A percentile compares a stretch with the other conserved stretches of the same genome.
These are phyloP conservation scores for Crithidia mellificae DNA, from an alignment of 208 protist genomes.

Conservation along the genomic window DNA sequence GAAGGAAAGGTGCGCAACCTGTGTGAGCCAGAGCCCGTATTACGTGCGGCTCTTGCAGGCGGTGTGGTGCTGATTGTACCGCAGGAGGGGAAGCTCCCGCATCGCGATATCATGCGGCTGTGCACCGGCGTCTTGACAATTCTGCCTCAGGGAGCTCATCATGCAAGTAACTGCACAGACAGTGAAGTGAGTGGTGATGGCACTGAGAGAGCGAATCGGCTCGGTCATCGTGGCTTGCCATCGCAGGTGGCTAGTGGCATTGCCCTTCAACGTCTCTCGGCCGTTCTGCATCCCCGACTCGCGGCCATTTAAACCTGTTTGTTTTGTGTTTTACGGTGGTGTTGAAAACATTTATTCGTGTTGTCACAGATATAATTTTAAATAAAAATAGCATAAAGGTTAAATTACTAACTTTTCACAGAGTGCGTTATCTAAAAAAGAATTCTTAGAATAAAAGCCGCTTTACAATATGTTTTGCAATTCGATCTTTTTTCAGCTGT, in stretches of 20 bases:
- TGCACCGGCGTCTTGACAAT: constrained; percentile 65
- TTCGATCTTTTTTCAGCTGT: no score
- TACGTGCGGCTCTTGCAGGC: constrained; percentile 25
- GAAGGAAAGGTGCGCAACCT: constrained; percentile 28
- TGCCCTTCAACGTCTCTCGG: constrained; percentile 79
- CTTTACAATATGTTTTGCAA: no score
- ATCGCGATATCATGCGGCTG: constrained; percentile 52
- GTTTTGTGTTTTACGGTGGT: no score
- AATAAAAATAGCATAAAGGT: no score
- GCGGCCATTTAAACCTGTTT: constrained; percentile 28
- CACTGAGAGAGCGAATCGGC: no score
- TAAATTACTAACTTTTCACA: no score
- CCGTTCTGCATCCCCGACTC: constrained; percentile 69
- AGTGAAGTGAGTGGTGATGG: no score
- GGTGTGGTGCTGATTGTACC: constrained; percentile 73
- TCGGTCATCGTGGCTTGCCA: constrained; percentile 58
- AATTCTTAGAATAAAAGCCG: no score
- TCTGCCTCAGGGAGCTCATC: constrained; percentile 28
- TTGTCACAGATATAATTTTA: no score
- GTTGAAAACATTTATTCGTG: no score
- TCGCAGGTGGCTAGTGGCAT: constrained; percentile 82
- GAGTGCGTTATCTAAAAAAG: no score
- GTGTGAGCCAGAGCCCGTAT: constrained; percentile 47
- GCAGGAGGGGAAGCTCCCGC: constrained; percentile 80
- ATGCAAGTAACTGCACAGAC: no score